A percentile compares a stretch with the other conserved stretches of the same genome.
Evolutionary conservation across 257 asterid species (phyloP).

Genomic region (Osmanthus fragrans): DNA sequence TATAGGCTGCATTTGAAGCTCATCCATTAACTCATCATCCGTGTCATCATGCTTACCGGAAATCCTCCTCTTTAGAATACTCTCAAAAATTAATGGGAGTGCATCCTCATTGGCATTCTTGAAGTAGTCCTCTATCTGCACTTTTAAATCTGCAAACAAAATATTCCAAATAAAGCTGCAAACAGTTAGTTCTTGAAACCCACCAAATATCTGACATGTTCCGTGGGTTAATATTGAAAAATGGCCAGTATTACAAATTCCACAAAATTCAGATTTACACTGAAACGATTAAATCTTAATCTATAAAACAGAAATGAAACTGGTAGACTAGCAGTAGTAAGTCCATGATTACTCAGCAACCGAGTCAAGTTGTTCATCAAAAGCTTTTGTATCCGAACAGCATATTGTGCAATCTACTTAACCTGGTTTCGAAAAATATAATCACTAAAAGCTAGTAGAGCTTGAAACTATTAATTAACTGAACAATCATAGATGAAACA

Average conservation of each 20-base stretch:
- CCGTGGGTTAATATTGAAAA: not conserved
- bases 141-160: slow-evolving; percentile 56
- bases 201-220: not conserved
- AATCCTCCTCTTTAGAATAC: slow-evolving; percentile 56
- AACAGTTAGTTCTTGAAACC: not conserved
- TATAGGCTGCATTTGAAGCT: slow-evolving; percentile 26
- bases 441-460: not conserved
- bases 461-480: not conserved
- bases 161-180: slow-evolving; percentile 6
- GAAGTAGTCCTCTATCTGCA: slow-evolving; percentile 58
- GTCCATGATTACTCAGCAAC: not conserved
- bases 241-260: not conserved
- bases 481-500: not conserved
- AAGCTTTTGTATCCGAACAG: not conserved
- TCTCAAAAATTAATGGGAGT: slow-evolving; percentile 54
- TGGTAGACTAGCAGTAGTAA: not conserved
- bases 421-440: not conserved
- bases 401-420: not conserved
- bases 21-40: slow-evolving; percentile 65
- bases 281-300: not conserved
- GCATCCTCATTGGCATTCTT: slow-evolving; percentile 56
- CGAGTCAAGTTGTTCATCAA: not conserved
- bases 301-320: not conserved
- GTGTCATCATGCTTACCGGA: slow-evolving; percentile 61
- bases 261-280: not conserved